phyloP scores from a whole-genome alignment of 129 eudicot genomes.

The Gnaphalium uliginosum region DNA sequence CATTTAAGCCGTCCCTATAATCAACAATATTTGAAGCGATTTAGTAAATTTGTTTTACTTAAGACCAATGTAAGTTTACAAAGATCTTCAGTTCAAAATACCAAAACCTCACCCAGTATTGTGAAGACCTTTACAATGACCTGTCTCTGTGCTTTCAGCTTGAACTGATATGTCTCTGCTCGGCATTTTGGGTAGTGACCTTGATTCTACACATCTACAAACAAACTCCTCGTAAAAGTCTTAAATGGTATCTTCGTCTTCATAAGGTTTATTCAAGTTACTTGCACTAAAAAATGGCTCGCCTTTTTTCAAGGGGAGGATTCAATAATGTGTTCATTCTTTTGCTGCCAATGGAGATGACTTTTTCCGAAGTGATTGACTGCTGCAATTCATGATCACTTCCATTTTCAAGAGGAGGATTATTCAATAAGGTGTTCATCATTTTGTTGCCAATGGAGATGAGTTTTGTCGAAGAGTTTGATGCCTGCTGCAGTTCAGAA shows the following conservation, averaged over 20 bases:
- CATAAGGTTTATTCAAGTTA: conserved; percentile 14
- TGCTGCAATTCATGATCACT: conserved; percentile 41
- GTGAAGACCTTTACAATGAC: conserved; percentile 29
- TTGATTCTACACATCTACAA: conserved; percentile 35
- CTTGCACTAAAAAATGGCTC: conserved; percentile 15
- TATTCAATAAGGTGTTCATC: conserved; percentile 26
- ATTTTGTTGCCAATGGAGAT: conserved; percentile 28
- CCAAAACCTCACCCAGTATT: conserved; percentile 44
- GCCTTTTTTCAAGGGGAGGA: conserved; percentile 49
- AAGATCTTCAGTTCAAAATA: conserved; percentile 10
- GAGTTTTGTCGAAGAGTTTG: conserved; percentile 41
- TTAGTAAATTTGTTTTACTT: conserved; percentile 1
- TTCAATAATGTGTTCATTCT: conserved; percentile 27
- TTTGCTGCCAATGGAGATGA: conserved; percentile 29
- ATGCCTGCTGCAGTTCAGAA: conserved; percentile 40
- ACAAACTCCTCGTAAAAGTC: conserved; percentile 35
- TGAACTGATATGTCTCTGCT: conserved; percentile 34
- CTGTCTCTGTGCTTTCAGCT: conserved; percentile 35
- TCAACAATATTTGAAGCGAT: conserved; percentile 3
- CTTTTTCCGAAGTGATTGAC: conserved; percentile 37
- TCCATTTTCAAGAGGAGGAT: conserved; percentile 45
- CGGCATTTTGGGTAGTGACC: conserved; percentile 40
- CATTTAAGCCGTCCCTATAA: conserved; percentile 40
- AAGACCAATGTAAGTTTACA: not conserved
- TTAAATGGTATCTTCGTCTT: conserved; percentile 10